Evolutionary conservation across 2,329 filamentous ascomycete species (phyloP).

Genomic region (Calonectria hawksworthii): DNA sequence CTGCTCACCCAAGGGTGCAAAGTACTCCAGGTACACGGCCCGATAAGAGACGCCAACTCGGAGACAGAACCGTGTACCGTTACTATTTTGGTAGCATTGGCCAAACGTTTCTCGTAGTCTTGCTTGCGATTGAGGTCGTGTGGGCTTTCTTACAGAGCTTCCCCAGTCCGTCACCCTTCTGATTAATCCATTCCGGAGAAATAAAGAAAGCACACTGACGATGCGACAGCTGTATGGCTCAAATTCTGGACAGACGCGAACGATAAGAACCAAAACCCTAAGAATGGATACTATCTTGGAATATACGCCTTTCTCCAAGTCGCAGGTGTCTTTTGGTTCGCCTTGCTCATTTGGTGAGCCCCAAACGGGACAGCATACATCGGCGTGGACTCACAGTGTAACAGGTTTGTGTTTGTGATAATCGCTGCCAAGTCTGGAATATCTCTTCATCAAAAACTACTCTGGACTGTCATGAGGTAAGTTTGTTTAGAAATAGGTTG

Average conservation of each 20-base stretch:
- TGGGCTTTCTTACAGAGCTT: slow-evolving; percentile 48
- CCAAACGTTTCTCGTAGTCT: slow-evolving; percentile 29
- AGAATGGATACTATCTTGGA: slow-evolving; percentile 42
- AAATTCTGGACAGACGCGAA: slow-evolving; percentile 48
- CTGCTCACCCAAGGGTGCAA: slow-evolving; percentile 43
- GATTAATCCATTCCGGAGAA: neutral
- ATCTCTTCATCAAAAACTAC: slow-evolving; percentile 41
- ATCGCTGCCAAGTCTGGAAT: slow-evolving; percentile 46
- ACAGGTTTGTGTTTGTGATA: slow-evolving; percentile 47
- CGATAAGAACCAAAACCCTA: neutral
- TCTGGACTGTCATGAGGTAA: slow-evolving; percentile 42
- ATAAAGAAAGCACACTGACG: neutral
- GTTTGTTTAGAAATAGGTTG: accelerated
- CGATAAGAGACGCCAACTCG: slow-evolving; percentile 46
- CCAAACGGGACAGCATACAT: accelerated
- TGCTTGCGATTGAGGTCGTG: slow-evolving; percentile 41
- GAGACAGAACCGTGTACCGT: slow-evolving; percentile 46
- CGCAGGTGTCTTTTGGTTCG: slow-evolving; percentile 37
- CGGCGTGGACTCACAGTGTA: neutral
- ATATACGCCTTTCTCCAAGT: slow-evolving; percentile 44
- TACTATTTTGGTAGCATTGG: slow-evolving; percentile 50
- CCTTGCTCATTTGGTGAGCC: slow-evolving; percentile 37
- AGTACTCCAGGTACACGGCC: neutral
- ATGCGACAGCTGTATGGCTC: slow-evolving; percentile 47
- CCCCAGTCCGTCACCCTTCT: slow-evolving; percentile 40